Evolutionary conservation across 2,329 filamentous ascomycete genomes (phyloP).

Genomic region (Plenodomus lindquistii): DNA sequence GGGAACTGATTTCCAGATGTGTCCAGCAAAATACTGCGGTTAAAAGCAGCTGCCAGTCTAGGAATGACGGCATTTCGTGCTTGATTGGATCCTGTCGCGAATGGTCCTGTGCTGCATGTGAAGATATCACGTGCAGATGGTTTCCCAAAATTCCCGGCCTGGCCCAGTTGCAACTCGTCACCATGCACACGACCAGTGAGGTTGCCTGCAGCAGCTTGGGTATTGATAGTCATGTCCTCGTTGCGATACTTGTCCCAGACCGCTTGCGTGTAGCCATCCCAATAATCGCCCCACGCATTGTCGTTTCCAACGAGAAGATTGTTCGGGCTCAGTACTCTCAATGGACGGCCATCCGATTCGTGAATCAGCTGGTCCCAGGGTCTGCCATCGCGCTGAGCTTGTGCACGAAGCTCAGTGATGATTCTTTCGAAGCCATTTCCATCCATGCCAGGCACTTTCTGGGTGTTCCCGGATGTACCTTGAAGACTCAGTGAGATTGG

Average conservation of each 20-base stretch:
- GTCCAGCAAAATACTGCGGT: constrained; percentile 69
- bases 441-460: constrained; percentile 61
- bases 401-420: constrained; percentile 57
- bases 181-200: constrained; percentile 55
- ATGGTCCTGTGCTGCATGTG: constrained; percentile 66
- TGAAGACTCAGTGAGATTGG: constrained; percentile 51
- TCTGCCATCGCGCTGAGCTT: constrained; percentile 59
- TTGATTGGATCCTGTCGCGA: constrained; percentile 50
- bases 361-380: constrained; percentile 65
- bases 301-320: constrained; percentile 52
- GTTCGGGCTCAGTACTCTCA: constrained; percentile 51
- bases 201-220: constrained; percentile 63
- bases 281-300: constrained; percentile 56
- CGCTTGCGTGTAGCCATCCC: constrained; percentile 55
- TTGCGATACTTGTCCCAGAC: constrained; percentile 55
- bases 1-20: constrained; percentile 42
- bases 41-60: constrained; percentile 74
- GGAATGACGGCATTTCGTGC: constrained; percentile 66
- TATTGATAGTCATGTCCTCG: constrained; percentile 62
- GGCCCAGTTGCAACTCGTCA: constrained; percentile 47
- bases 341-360: constrained; percentile 36
- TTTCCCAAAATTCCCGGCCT: constrained; percentile 55
- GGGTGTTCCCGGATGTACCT: constrained; percentile 43
- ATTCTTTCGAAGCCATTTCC: constrained; percentile 61
- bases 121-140: constrained; percentile 67